phyloP scores from a whole-genome alignment of 148 eudicot species.

The Rhododendron griersonianum region DNA sequence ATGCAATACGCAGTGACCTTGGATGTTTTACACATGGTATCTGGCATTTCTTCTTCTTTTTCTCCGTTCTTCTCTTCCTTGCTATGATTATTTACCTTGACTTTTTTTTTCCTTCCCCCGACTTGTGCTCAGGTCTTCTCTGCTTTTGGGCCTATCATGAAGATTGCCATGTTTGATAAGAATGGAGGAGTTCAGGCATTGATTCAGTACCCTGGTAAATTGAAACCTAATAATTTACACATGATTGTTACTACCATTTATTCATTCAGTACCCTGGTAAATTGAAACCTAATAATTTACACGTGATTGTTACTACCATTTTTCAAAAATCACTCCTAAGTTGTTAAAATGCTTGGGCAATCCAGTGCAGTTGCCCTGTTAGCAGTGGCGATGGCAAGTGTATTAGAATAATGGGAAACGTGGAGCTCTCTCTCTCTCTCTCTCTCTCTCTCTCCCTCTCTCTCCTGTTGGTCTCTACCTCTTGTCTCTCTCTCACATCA shows the following conservation, averaged over 20 bases:
- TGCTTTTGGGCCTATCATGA: slow-evolving; percentile 85
- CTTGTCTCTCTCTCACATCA: background rate
- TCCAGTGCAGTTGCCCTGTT: background rate
- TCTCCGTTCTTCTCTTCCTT: background rate
- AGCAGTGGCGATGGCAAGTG: background rate
- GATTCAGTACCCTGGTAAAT: slow-evolving; percentile 89
- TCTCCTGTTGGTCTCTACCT: background rate
- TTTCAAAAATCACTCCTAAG: background rate
- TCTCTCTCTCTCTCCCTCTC: background rate
- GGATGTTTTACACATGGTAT: slow-evolving; percentile 87
- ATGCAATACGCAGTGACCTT: slow-evolving; percentile 94
- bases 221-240: background rate
- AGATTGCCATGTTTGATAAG: slow-evolving; percentile 99
- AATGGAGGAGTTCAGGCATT: slow-evolving; percentile 96
- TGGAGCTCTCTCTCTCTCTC: background rate
- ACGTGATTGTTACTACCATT: no score
- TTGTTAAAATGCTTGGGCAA: slow-evolving; percentile 1
- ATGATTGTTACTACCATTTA: background rate
- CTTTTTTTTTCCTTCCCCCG: background rate
- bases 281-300: no score
- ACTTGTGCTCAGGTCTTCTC: slow-evolving; percentile 67
- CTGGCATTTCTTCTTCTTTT: background rate
- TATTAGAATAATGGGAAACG: background rate
- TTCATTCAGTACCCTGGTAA: no score
- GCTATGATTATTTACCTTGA: background rate